Percentiles rank a stretch among this genome's conserved stretches.
These are phyloP conservation scores for Fusarium setosum DNA, from an alignment of 2,329 filamentous ascomycete species.

Conservation along the genomic window DNA sequence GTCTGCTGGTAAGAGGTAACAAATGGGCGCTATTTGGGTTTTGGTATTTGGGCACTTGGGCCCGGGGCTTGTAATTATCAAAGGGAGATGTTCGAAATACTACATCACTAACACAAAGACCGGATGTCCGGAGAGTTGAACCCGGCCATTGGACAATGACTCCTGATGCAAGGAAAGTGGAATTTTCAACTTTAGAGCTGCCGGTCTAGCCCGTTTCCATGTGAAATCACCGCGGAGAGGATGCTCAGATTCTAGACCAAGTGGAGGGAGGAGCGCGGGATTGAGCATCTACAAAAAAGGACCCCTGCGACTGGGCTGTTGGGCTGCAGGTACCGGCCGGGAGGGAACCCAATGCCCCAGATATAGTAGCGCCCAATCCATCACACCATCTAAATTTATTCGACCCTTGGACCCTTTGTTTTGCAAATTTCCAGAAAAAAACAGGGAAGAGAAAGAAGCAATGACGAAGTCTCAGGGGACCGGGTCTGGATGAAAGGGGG, in stretches of 20 bases:
- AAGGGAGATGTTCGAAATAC: not conserved
- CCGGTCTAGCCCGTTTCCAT: slow-evolving; percentile 13
- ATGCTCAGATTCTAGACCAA: slow-evolving; percentile 6
- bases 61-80: slow-evolving; percentile 12
- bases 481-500: too few relatives aligned
- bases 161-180: slow-evolving; percentile 20
- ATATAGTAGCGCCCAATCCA: slow-evolving; percentile 27
- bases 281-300: slow-evolving; percentile 6
- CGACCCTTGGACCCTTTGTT: slow-evolving; percentile 19
- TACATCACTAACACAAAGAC: slow-evolving; percentile 8
- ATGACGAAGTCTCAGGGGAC: not conserved
- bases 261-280: slow-evolving; percentile 27
- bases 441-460: slow-evolving; percentile 14
- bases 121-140: slow-evolving; percentile 14
- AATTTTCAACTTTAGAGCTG: slow-evolving; percentile 11
- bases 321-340: slow-evolving; percentile 39
- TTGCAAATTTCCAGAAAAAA: slow-evolving; percentile 17
- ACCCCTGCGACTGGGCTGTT: slow-evolving; percentile 32
- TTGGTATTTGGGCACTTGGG: not conserved
- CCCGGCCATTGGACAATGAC: slow-evolving; percentile 15
- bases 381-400: slow-evolving; percentile 32
- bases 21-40: slow-evolving; percentile 13
- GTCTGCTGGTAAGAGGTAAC: slow-evolving; percentile 11
- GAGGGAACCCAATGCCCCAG: slow-evolving; percentile 35
- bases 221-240: slow-evolving; percentile 12